These are phyloP conservation scores for Penicillium sp. DNA, from an alignment of 2,329 filamentous ascomycete genomes.

Conservation along the genomic window DNA sequence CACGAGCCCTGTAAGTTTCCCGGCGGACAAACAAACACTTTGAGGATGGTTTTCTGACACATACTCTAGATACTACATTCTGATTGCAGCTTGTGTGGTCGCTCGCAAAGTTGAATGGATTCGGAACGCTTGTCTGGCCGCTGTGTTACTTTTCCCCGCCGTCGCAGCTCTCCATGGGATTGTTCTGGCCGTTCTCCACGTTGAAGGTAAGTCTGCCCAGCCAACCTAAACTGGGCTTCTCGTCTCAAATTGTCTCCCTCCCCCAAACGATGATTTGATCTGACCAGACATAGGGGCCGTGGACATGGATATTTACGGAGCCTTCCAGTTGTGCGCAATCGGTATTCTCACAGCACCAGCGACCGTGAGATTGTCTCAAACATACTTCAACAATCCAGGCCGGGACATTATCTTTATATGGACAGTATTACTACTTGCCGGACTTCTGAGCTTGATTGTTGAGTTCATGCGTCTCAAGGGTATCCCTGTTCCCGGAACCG, in stretches of 20 bases:
- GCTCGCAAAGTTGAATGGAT: constrained; percentile 65
- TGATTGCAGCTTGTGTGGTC: constrained; percentile 64
- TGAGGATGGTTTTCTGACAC: neutral
- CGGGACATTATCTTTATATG: constrained; percentile 69
- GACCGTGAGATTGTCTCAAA: constrained; percentile 62
- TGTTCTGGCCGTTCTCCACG: constrained; percentile 61
- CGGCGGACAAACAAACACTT: neutral
- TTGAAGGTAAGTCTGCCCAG: constrained; percentile 51
- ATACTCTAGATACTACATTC: constrained; percentile 59
- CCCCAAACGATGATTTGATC: neutral
- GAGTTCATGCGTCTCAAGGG: constrained; percentile 63
- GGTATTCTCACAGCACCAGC: constrained; percentile 66
- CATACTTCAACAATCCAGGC: constrained; percentile 65
- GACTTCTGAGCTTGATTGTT: constrained; percentile 58
- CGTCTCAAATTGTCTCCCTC: too few species aligned
- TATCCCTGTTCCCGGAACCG: constrained; percentile 45
- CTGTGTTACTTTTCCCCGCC: constrained; percentile 63
- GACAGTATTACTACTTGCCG: constrained; percentile 63
- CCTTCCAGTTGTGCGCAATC: constrained; percentile 68
- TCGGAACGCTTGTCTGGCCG: constrained; percentile 64
- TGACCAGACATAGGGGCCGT: constrained; percentile 53
- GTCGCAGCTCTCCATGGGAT: constrained; percentile 66
- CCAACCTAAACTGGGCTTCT: neutral
- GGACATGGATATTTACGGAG: constrained; percentile 69
- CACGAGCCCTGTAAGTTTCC: constrained; percentile 41